A percentile compares a stretch with the other conserved stretches of the same genome.
Evolutionary conservation across 306 rosid genomes (phyloP).

Genomic region (Fragaria ananassa): DNA sequence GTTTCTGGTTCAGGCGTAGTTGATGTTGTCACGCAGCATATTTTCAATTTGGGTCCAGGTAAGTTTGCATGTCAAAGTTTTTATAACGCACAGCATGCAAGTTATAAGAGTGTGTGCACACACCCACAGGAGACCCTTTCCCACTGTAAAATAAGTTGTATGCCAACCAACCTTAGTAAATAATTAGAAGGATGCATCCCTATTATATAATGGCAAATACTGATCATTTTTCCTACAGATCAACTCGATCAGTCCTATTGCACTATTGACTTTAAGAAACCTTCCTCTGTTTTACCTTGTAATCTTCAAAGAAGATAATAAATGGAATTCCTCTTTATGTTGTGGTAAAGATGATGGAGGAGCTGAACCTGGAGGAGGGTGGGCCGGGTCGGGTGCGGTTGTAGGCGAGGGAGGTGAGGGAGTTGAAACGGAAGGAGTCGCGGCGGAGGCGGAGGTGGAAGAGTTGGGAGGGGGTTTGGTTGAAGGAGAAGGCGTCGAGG

Average conservation of each 20-base stretch:
- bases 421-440: no score
- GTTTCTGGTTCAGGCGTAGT: constrained; percentile 65
- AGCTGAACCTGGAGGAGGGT: no score
- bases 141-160: background rate
- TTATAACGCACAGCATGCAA: background rate
- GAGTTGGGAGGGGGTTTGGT: no score
- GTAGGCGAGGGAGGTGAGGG: no score
- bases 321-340: background rate
- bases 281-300: background rate
- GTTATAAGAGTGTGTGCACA: background rate
- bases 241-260: background rate
- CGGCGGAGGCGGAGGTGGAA: no score
- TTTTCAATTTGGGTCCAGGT: constrained; percentile 96
- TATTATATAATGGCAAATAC: background rate
- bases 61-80: constrained; percentile 24
- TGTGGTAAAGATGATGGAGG: background rate
- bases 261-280: background rate
- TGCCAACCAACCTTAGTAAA: background rate
- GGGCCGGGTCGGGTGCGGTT: no score
- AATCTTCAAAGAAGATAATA: background rate
- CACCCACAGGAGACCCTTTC: background rate
- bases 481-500: no score
- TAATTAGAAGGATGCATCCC: background rate
- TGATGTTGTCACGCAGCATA: constrained; percentile 68
- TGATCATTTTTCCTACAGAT: background rate